Conservation (phyloP, 192 early-diverging fungal species). For the Mortierella hygrophila region DNA sequence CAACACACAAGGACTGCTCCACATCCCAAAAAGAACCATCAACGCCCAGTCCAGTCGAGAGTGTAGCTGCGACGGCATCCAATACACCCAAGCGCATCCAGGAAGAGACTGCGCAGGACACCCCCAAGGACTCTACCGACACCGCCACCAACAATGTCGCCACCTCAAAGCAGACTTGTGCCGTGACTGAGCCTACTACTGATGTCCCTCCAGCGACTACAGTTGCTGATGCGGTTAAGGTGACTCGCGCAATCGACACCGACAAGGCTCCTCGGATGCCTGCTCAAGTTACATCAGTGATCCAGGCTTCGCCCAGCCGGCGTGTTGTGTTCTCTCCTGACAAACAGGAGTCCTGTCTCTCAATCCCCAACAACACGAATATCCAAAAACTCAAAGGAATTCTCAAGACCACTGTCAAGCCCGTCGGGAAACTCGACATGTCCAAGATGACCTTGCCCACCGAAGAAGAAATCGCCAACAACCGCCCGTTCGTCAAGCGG, state of each 20-base stretch:
- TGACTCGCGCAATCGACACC: not conserved
- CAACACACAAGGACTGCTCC: not conserved
- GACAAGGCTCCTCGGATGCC: conserved; percentile 17
- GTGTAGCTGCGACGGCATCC: not conserved
- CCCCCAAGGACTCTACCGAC: not conserved
- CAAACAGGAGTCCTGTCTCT: conserved; percentile 29
- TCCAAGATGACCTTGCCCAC: not conserved
- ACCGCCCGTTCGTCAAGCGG: conserved; percentile 2
- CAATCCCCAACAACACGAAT: conserved; percentile 5
- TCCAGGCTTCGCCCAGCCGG: conserved; percentile 30
- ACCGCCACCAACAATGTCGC: not conserved
- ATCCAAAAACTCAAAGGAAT: conserved; percentile 22
- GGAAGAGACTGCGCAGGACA: not conserved
- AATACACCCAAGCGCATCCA: not conserved
- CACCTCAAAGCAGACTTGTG: not conserved
- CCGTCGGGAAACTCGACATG: not conserved
- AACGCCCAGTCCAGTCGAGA: not conserved
- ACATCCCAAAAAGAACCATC: not conserved
- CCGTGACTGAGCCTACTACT: not conserved
- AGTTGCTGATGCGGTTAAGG: not conserved
- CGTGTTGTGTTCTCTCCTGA: conserved; percentile 41
- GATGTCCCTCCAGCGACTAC: not conserved
- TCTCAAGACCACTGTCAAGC: conserved; percentile 16
- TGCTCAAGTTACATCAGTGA: conserved; percentile 30
- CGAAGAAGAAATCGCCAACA: not conserved